A percentile compares a stretch with the other conserved stretches of the same genome.
phyloP scores from a whole-genome alignment of 164 flowering plant species.

The Houttuynia cordata region DNA sequence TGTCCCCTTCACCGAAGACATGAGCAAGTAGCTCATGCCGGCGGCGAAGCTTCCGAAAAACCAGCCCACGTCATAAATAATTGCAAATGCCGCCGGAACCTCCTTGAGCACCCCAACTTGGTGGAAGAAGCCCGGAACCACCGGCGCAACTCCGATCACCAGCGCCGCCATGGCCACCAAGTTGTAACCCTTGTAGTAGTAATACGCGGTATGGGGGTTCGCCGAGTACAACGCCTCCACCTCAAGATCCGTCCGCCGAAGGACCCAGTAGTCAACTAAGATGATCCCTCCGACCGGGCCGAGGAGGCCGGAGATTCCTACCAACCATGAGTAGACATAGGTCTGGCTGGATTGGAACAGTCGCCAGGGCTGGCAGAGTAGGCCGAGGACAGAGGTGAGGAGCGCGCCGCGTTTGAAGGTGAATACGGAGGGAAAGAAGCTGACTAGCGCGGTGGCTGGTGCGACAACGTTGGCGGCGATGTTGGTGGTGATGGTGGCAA shows the following conservation, averaged over 20 bases:
- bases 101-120: slow-evolving; percentile 43
- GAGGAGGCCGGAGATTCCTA: slow-evolving; percentile 75
- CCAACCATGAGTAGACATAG: slow-evolving; percentile 88
- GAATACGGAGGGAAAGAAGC: slow-evolving; percentile 66
- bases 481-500: slow-evolving; percentile 81
- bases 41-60: slow-evolving; percentile 64
- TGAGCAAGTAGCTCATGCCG: slow-evolving; percentile 44
- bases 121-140: slow-evolving; percentile 76
- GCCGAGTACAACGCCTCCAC: slow-evolving; percentile 43
- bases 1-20: slow-evolving; percentile 1
- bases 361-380: slow-evolving; percentile 88
- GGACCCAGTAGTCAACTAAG: slow-evolving; percentile 59
- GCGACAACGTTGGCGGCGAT: slow-evolving; percentile 90
- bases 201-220: slow-evolving; percentile 48
- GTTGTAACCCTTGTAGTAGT: slow-evolving; percentile 65
- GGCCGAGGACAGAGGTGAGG: slow-evolving; percentile 63
- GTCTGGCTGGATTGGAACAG: slow-evolving; percentile 72
- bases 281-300: slow-evolving; percentile 89
- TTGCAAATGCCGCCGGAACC: slow-evolving; percentile 21
- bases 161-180: slow-evolving; percentile 53
- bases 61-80: slow-evolving; percentile 80
- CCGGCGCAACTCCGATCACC: slow-evolving; percentile 63
- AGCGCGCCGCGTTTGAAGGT: slow-evolving; percentile 68
- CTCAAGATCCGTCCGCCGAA: slow-evolving; percentile 30
- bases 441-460: slow-evolving; percentile 84